A percentile compares a stretch with the other conserved stretches of the same genome.
These are phyloP conservation scores for Pythium coloratum DNA, from an alignment of 352 stramenopile genomes.

Conservation along the genomic window DNA sequence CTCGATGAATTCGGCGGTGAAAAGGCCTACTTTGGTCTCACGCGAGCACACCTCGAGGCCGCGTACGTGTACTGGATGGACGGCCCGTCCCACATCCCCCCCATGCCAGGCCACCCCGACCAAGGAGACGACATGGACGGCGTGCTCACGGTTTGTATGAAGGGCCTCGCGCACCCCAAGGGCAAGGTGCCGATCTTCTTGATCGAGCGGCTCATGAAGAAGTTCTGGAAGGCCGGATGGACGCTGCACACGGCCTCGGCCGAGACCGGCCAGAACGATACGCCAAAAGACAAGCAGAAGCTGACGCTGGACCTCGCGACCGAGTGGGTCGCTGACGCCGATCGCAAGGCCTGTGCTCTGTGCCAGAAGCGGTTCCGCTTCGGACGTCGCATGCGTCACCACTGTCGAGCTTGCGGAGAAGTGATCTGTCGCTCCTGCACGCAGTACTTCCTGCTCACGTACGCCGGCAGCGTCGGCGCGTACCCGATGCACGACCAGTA, in stretches of 20 bases:
- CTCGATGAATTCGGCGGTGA: slow-evolving; percentile 59
- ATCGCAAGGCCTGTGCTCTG: slow-evolving; percentile 49
- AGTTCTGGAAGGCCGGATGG: slow-evolving; percentile 46
- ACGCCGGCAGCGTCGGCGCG: slow-evolving; percentile 16
- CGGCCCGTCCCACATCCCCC: slow-evolving; percentile 20
- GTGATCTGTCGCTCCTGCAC: slow-evolving; percentile 27
- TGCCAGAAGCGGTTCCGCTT: slow-evolving; percentile 68
- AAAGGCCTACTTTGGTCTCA: slow-evolving; percentile 69
- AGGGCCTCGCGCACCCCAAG: slow-evolving; percentile 60
- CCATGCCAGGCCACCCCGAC: not conserved
- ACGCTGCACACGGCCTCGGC: slow-evolving; percentile 9
- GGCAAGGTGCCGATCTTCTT: slow-evolving; percentile 57
- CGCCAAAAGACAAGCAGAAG: slow-evolving; percentile 14
- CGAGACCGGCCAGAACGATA: not conserved
- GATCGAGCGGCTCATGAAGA: slow-evolving; percentile 62
- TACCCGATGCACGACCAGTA: slow-evolving; percentile 13
- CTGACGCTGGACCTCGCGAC: slow-evolving; percentile 57
- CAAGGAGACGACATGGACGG: slow-evolving; percentile 2
- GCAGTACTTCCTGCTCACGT: slow-evolving; percentile 31
- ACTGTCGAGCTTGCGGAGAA: slow-evolving; percentile 59
- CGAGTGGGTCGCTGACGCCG: slow-evolving; percentile 61
- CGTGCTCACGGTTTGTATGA: slow-evolving; percentile 58
- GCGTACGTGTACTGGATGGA: slow-evolving; percentile 78
- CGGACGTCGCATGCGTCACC: slow-evolving; percentile 57
- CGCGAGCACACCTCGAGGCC: slow-evolving; percentile 55